Percentiles rank a stretch among this genome's conserved stretches.
Conservation (phyloP, 768 basidiomycete genomes). For the Pholiota conissans region DNA sequence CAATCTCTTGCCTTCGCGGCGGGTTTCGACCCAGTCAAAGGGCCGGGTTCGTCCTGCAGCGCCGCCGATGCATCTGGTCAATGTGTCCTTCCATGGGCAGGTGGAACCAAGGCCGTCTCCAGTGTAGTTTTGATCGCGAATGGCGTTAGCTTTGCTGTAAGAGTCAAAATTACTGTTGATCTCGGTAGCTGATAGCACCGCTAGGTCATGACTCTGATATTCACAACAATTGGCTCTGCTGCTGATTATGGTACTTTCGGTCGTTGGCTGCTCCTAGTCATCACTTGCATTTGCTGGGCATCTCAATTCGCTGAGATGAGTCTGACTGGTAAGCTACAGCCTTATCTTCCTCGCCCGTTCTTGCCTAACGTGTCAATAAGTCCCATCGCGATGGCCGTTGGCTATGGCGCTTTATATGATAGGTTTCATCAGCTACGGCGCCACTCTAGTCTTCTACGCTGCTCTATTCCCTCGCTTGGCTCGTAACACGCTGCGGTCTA, state of each 20-base stretch:
- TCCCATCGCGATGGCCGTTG: conserved; percentile 66
- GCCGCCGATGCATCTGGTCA: conserved; percentile 59
- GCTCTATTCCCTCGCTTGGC: conserved; percentile 81
- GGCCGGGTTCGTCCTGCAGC: conserved; percentile 69
- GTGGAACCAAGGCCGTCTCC: conserved; percentile 71
- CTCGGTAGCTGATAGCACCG: background rate
- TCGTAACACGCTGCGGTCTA: conserved; percentile 68
- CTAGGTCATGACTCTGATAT: conserved; percentile 76
- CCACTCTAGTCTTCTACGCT: conserved; percentile 79
- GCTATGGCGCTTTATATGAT: conserved; percentile 82
- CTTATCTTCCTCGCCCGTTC: background rate
- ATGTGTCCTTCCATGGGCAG: conserved; percentile 78
- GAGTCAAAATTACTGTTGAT: conserved; percentile 17
- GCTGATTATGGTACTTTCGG: conserved; percentile 79
- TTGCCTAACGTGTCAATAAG: conserved; percentile 28
- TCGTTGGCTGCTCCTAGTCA: conserved; percentile 70
- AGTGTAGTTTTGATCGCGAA: conserved; percentile 79
- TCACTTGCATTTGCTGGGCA: conserved; percentile 78
- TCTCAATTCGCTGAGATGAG: conserved; percentile 79
- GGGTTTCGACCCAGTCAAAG: conserved; percentile 71
- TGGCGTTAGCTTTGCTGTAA: conserved; percentile 71
- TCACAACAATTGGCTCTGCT: conserved; percentile 76
- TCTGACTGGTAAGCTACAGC: conserved; percentile 54
- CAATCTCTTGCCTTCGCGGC: conserved; percentile 70
- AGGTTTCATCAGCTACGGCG: conserved; percentile 77